Base-by-base conservation (phyloP, 345 rosid species). In the Acer saccharum region DNA sequence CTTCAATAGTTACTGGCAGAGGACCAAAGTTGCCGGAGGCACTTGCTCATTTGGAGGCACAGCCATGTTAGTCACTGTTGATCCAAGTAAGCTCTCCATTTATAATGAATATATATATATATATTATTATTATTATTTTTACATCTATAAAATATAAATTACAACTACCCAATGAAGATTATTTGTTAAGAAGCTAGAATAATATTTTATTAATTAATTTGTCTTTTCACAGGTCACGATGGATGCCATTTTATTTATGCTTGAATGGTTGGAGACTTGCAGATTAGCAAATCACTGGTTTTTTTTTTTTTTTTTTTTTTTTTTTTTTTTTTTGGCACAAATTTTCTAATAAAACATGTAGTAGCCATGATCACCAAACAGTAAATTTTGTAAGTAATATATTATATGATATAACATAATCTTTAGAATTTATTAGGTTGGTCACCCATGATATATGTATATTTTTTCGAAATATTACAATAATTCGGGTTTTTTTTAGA, bases 1-100 rank as follows among this genome's bases (percentile, higher is more conserved):
- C 4, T 96, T 94, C 77, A 96, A 96, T 71, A 96, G 98, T 75
- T 94, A 89, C 79, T 95, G 96, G 96, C 99, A 95, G 80, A 92
- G 87, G 79, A 89, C 93, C 64, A 92, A 92, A 69, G 84, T 60
- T 23, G 85, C 90, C 0, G 97, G 99, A 9, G 94, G 97, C 23
- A 83, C 90, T 0, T 96, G 99, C 82, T 89, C 95, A 7, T 96
- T 96, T 32, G 99, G 99, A 17, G 99, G 99, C 76, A 91, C 91
- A 1, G 97, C 97, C 80, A 92, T 96, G 67, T 89, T 96, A 9
- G 97, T 96, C 68, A 92, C 95, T 7, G 86, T 94, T 52, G 97
- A 94, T 82, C 99, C 97, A 73, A 96, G 99, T 96, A 77, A 87
- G 88, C 75, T 50, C 35, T 0, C 32, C 14, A 8, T 7, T 41